Evolutionary conservation across 441 rosid species (phyloP), one percentile per base, ranked within the genome.

Genomic region (Mallotus repandus): DNA sequence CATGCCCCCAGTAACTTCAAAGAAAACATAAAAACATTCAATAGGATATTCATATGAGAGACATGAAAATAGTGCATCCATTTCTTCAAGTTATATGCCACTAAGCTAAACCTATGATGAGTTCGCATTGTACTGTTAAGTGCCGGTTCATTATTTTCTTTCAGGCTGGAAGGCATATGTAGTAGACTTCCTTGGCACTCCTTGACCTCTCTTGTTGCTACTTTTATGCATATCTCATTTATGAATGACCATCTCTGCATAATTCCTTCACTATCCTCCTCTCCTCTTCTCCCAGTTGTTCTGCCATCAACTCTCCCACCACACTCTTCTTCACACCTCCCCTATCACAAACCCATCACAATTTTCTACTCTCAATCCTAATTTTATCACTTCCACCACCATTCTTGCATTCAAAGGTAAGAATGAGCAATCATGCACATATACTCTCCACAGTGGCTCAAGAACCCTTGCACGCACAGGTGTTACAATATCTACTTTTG

Each of bases 401-500:
- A 91, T 70, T 72, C 76, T 86, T 0, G 91, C 86, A 54, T 89
- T 93, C 71, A 87, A 55, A 0, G 85, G 89, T 74, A 25, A 25
- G 29, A 25, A 25, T 91, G 96, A 7, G 14, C 90, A 82, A 25
- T 25, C 53, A 91, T 75, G 75, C 91, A n/a, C n/a, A n/a, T n/a
- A n/a, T n/a, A n/a, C n/a, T 89, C 76, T 89, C 98, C 71, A 35
- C 97, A 91, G 65, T 93, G 97, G 45, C 92, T 89, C 70, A 91
- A 55, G 41, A 87, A n/a, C n/a, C n/a, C n/a, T n/a, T n/a, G 14
- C 19, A 91, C 83, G 57, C 89, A 78, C 15, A 21, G 71, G 79
- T 91, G 95, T 68, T 43, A 68, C 19, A 93, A 29, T 58, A 89
- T 89, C 79, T 85, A 87, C 72, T 4, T 89, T 80, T 3, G 88